Base-by-base conservation (phyloP, 1,284 basidiomycete species). In the Earliella scabrosa region DNA sequence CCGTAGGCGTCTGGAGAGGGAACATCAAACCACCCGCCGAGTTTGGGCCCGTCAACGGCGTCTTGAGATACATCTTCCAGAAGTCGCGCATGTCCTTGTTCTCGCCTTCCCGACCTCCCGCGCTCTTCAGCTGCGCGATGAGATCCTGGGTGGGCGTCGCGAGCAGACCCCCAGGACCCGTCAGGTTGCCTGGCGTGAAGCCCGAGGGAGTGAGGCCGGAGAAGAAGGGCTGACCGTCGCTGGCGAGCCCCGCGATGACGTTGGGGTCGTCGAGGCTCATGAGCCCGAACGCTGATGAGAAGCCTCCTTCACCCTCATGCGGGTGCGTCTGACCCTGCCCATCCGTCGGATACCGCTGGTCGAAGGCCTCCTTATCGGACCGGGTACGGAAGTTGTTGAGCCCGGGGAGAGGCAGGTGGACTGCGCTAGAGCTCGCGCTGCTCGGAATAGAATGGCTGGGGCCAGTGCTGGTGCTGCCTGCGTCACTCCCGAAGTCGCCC, bases 61-160 rank as follows among this genome's bases (percentile, higher is more conserved):
- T 90, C 43, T 82, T 79, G 74, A 91, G 81, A 65, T 87, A 91
- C 63, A 83, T 77, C 71, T 81, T 88, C 90, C 89, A 92, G 64
- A 90, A 85, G 52, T 90, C 87, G 48, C 79, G 76, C 65, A 89
- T 66, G 62, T 90, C 86, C 56, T 78, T 76, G 59, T 76, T 74
- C 45, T 87, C 86, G 34, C 63, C 71, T 41, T 82, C 75, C 63
- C 78, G 70, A 59, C 76, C 67, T 26, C 66, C 61, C 18, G 60
- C 63, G 59, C 62, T 67, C 60, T 65, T 71, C 36, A 66, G 58
- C 50, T 61, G 66, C 18, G 62, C 65, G 48, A 64, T 53, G 26
- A 64, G 45, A 47, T 66, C 66, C 50, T 57, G 71, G 21, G 63
- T 71, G 40, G 63, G 66, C 6, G 58, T 70, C 43, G 51, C 63